Conservation (phyloP, 257 asterid genomes). For the Solanum sparsipilum region DNA sequence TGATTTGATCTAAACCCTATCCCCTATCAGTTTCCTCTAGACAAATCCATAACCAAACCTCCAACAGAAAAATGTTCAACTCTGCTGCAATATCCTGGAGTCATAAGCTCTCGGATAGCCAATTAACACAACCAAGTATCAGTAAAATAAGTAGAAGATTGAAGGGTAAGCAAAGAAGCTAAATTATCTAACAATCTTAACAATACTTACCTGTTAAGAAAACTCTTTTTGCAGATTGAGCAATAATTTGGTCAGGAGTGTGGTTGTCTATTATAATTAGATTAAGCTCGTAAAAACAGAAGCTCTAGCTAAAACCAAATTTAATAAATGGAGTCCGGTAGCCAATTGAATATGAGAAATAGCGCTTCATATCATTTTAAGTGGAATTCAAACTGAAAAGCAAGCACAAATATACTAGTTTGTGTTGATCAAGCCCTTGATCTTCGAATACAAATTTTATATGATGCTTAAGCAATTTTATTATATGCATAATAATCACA, state of each 20-base stretch:
- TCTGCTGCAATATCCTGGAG: slow-evolving; percentile 40
- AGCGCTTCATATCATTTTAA: background rate
- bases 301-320: background rate
- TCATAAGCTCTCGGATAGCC: slow-evolving; percentile 33
- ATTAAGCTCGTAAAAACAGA: background rate
- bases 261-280: background rate
- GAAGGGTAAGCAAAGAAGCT: slow-evolving; percentile 36
- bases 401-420: background rate
- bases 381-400: background rate
- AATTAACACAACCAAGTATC: background rate
- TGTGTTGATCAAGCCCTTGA: background rate
- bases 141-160: slow-evolving; percentile 42
- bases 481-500: background rate
- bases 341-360: background rate
- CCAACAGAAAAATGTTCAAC: slow-evolving; percentile 15
- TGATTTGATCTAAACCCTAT: slow-evolving; percentile 50
- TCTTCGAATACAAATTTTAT: background rate
- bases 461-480: background rate
- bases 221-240: slow-evolving; percentile 42
- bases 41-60: slow-evolving; percentile 58
- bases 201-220: slow-evolving; percentile 21
- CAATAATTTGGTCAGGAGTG: slow-evolving; percentile 6
- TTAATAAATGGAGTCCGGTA: background rate
- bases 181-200: slow-evolving; percentile 13
- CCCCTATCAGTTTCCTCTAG: slow-evolving; percentile 65